Conservation (phyloP, 345 rosid species). For the Linum trigynum region DNA sequence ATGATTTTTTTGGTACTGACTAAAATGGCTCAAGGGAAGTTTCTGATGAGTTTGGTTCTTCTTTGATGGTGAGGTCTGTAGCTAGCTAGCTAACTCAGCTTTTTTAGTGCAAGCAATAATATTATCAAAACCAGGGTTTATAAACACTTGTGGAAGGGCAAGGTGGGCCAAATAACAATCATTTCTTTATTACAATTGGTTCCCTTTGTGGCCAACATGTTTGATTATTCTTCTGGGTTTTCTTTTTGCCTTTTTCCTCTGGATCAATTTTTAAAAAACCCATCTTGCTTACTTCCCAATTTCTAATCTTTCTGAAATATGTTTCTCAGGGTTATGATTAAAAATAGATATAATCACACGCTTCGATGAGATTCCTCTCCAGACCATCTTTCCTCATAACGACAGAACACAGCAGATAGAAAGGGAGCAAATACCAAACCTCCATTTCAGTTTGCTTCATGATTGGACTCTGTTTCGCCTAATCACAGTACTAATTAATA, state of each 20-base stretch:
- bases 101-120: background rate
- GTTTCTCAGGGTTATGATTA: background rate
- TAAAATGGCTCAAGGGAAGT: too few species aligned
- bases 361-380: background rate
- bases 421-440: conserved; percentile 1
- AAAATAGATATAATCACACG: background rate
- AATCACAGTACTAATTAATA: background rate
- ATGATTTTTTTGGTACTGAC: background rate
- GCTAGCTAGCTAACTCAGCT: background rate
- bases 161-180: background rate
- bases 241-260: background rate
- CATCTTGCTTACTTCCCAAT: background rate
- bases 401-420: background rate
- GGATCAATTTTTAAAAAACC: background rate
- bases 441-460: conserved; percentile 1
- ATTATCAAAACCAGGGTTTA: background rate
- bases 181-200: conserved; percentile 3
- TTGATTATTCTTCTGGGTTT: background rate
- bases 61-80: background rate
- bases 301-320: background rate
- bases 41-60: background rate
- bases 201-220: conserved; percentile 1
- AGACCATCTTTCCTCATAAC: background rate
- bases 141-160: background rate
- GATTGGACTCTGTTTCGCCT: background rate